Base-by-base conservation (phyloP, 176 grass and related monocot species). In the Ananas comosus region DNA sequence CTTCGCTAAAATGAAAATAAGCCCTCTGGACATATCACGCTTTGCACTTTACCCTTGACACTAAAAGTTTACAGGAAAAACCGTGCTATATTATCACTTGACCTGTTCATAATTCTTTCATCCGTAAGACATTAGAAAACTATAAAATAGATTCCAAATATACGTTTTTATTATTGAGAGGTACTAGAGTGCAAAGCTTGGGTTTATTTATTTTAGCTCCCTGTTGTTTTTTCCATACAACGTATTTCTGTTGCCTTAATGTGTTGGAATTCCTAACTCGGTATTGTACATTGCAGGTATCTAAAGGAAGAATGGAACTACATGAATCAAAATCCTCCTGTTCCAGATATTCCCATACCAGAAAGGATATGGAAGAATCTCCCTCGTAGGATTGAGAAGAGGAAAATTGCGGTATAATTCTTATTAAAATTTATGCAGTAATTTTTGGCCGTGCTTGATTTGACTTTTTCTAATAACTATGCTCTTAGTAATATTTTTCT, bases 301-400 rank as follows among this genome's bases (percentile, higher is more conserved):
- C 71, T 95, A 53, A 95, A 83, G 70, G 81, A 87, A 78, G 91
- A 95, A 87, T 95, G 87, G 91, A 80, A 48, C 48, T 95, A 80
- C 72, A 61, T 90, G n/a, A 82, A 85, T 65, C 49, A 80, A 64
- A 85, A 72, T 78, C 54, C 48, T 27, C 78, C 68, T 73, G n/a
- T 13, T 48, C 67, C 47, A 64, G 78, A 90, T 68, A 71, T 72
- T 64, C 90, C 83, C 64, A 67, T 94, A 42, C 29, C 8, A 48
- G 81, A 87, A 76, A 82, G 53, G 12, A 85, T 84, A 63, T 85
- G 91, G 83, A 95, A 73, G 42, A 80, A 78, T 42, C 76, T 90
- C 70, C 86, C 86, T 80, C 75, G 72, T 74, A 90, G 78, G 83
- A 78, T 95, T 53, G 79, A 78, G 67, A 95, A 69, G 63, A 95